Evolutionary conservation across 768 basidiomycete species (phyloP).

Genomic region (Podaxis sp.): DNA sequence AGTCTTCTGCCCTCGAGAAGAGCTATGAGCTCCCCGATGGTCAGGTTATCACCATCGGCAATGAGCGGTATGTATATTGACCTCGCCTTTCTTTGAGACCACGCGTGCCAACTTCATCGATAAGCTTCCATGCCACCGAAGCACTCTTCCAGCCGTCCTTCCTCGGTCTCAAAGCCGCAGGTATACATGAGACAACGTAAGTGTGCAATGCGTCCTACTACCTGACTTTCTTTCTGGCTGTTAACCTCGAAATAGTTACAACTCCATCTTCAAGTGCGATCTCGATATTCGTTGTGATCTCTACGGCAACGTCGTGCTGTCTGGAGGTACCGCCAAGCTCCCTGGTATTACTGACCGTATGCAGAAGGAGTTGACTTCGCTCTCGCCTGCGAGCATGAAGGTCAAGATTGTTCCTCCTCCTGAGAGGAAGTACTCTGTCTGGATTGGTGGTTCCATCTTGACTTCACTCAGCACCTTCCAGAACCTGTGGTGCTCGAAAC

Average conservation of each 20-base stretch:
- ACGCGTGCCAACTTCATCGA: slow-evolving; percentile 43
- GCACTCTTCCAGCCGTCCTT: slow-evolving; percentile 92
- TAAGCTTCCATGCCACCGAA: slow-evolving; percentile 86
- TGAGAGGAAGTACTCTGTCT: slow-evolving; percentile 94
- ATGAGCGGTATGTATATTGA: slow-evolving; percentile 71
- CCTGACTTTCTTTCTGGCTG: slow-evolving; percentile 5
- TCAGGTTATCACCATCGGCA: slow-evolving; percentile 94
- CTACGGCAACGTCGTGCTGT: slow-evolving; percentile 81
- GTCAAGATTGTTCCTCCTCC: slow-evolving; percentile 93
- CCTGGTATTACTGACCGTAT: slow-evolving; percentile 94
- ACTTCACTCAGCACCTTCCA: slow-evolving; percentile 95
- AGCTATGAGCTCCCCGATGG: no score
- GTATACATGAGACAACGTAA: slow-evolving; percentile 90
- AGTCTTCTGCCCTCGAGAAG: slow-evolving; percentile 87
- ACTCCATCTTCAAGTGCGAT: slow-evolving; percentile 88
- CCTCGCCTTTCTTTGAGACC: slow-evolving; percentile 45
- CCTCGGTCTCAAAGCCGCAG: slow-evolving; percentile 83
- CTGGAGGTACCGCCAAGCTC: slow-evolving; percentile 95
- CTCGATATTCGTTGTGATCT: slow-evolving; percentile 80
- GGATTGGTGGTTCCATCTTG: slow-evolving; percentile 86
- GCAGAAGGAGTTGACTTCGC: slow-evolving; percentile 87
- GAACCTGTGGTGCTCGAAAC: slow-evolving; percentile 91
- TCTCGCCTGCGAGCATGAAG: slow-evolving; percentile 89
- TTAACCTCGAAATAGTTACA: slow-evolving; percentile 33
- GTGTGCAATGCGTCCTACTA: not conserved